Conservation (phyloP, 164 flowering plant species). For the Umbilicus rupestris region DNA sequence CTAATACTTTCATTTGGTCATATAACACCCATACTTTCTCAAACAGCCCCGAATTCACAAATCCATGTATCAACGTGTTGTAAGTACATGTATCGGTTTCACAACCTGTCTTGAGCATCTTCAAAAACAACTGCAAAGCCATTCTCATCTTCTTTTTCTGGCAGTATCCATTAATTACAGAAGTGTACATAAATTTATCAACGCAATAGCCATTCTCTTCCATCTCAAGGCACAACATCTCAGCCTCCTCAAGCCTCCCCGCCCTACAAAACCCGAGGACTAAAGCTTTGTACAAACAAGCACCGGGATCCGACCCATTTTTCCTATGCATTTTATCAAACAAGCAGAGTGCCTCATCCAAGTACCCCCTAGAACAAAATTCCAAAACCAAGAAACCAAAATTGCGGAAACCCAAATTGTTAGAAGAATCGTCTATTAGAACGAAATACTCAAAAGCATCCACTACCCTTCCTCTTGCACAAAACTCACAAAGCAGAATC, state of each 20-base stretch:
- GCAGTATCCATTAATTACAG: conserved; percentile 37
- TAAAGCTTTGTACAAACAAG: conserved; percentile 32
- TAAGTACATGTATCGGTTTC: conserved; percentile 41
- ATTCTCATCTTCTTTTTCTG: conserved; percentile 38
- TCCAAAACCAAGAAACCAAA: conserved; percentile 31
- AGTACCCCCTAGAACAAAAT: conserved; percentile 28
- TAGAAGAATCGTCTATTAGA: conserved; percentile 15
- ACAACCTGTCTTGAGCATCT: conserved; percentile 48
- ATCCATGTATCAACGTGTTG: conserved; percentile 51
- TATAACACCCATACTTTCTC: conserved; percentile 25
- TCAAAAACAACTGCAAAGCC: conserved; percentile 37
- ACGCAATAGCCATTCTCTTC: conserved; percentile 30
- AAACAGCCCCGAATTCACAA: conserved; percentile 26
- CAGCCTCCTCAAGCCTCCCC: conserved; percentile 38
- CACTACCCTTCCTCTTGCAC: conserved; percentile 18
- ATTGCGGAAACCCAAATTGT: conserved; percentile 16
- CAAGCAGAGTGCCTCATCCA: conserved; percentile 37
- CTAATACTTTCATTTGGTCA: conserved; percentile 28
- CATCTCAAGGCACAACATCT: conserved; percentile 35
- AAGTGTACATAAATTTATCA: conserved; percentile 38
- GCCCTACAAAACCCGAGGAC: conserved; percentile 32
- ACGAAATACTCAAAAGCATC: conserved; percentile 32
- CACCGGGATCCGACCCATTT: conserved; percentile 21
- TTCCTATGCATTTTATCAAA: conserved; percentile 26
- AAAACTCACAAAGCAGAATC: conserved; percentile 25